These are phyloP conservation scores for Beverwykella pulmonaria DNA, from an alignment of 495 filamentous ascomycete genomes.

Conservation along the genomic window DNA sequence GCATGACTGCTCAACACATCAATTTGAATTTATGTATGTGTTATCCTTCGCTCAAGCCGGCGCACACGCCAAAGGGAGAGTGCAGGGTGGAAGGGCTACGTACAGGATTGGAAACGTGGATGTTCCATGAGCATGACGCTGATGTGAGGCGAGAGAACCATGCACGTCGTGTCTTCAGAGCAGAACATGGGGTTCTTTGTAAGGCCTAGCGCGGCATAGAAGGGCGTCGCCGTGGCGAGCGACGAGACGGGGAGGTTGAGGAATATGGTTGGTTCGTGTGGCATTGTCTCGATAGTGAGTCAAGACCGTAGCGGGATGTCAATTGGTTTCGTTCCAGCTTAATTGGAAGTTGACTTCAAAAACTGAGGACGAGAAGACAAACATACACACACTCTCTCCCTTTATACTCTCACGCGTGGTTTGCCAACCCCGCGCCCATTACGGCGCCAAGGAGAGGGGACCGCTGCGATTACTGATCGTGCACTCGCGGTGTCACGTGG, in stretches of 20 bases:
- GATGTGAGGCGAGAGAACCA: neutral
- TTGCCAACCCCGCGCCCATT: neutral
- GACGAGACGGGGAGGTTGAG: conserved; percentile 6
- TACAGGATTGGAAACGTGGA: neutral
- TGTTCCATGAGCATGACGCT: neutral
- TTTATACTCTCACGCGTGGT: neutral
- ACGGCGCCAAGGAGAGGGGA: neutral
- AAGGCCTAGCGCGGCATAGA: conserved; percentile 5
- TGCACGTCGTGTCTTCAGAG: neutral
- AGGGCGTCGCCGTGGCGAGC: neutral
- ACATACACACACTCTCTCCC: neutral
- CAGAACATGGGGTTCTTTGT: neutral
- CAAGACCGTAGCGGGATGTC: too few species aligned
- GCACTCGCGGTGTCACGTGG: neutral
- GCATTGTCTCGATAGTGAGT: neutral
- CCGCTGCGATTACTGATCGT: conserved; percentile 5
- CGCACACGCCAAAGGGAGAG: too few species aligned
- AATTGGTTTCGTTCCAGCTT: too few species aligned
- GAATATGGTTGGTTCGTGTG: conserved; percentile 4
- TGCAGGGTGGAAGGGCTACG: too few species aligned
- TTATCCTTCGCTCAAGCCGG: too few species aligned
- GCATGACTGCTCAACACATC: neutral
- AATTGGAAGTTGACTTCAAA: too few species aligned
- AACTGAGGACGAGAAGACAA: neutral
- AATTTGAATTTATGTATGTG: neutral